phyloP scores from a whole-genome alignment of 2,329 filamentous ascomycete genomes.

The Clonostachys rosea region DNA sequence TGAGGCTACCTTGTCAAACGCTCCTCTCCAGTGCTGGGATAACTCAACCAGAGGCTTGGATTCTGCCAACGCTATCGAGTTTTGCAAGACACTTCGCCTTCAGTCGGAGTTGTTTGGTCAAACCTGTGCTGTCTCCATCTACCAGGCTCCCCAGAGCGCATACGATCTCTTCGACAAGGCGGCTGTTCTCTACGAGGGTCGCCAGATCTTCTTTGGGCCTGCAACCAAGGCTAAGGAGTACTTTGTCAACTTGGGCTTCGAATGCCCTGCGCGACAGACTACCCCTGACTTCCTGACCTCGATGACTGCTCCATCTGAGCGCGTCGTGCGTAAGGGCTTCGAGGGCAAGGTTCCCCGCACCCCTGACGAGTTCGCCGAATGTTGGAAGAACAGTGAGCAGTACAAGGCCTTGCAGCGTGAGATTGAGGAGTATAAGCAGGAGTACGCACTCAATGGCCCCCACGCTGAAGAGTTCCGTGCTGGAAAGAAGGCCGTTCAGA shows the following conservation, averaged over 20 bases:
- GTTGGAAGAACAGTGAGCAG: slow-evolving; percentile 21
- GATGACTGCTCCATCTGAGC: slow-evolving; percentile 57
- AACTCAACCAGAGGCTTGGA: slow-evolving; percentile 49
- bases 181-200: slow-evolving; percentile 52
- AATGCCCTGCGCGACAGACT: slow-evolving; percentile 62
- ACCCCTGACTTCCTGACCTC: slow-evolving; percentile 70
- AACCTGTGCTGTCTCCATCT: slow-evolving; percentile 46
- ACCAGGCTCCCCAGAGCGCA: slow-evolving; percentile 50
- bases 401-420: slow-evolving; percentile 17
- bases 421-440: slow-evolving; percentile 15
- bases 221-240: slow-evolving; percentile 56
- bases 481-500: slow-evolving; percentile 15
- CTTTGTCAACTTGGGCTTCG: slow-evolving; percentile 63
- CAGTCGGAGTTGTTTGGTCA: slow-evolving; percentile 40
- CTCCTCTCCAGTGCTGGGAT: slow-evolving; percentile 24
- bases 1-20: slow-evolving; percentile 16
- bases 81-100: slow-evolving; percentile 45
- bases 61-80: slow-evolving; percentile 48
- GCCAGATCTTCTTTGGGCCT: slow-evolving; percentile 59
- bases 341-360: slow-evolving; percentile 27
- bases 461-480: slow-evolving; percentile 15
- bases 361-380: slow-evolving; percentile 26
- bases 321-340: slow-evolving; percentile 49
- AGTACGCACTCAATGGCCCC: slow-evolving; percentile 13
- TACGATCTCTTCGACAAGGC: slow-evolving; percentile 59